These are phyloP conservation scores for Echria macrotheca DNA, from an alignment of 495 filamentous ascomycete genomes.

Conservation along the genomic window DNA sequence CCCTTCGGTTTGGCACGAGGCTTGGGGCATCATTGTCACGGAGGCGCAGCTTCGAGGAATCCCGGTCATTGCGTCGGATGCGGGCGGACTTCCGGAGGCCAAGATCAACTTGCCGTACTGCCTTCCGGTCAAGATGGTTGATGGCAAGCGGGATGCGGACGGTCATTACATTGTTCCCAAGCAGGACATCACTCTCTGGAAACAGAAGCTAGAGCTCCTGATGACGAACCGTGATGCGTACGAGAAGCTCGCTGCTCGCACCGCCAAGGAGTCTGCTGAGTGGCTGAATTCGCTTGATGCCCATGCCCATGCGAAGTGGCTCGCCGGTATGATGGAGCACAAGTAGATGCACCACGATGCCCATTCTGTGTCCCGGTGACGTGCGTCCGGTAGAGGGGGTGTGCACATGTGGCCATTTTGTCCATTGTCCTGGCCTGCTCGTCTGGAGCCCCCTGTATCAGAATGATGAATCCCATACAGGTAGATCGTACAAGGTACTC, in stretches of 20 bases:
- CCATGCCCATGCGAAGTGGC: slow-evolving; percentile 26
- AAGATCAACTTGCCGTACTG: slow-evolving; percentile 25
- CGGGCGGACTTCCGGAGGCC: slow-evolving; percentile 26
- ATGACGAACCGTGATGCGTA: slow-evolving; percentile 20
- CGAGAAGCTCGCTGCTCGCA: slow-evolving; percentile 10
- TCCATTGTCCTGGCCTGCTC: too few species aligned
- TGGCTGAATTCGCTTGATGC: slow-evolving; percentile 20
- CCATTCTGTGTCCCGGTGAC: too few species aligned
- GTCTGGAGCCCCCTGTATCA: too few species aligned
- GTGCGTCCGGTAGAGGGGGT: too few species aligned
- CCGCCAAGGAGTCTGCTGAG: slow-evolving; percentile 11
- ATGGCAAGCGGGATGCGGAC: slow-evolving; percentile 16
- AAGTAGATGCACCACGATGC: too few species aligned
- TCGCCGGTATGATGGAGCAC: slow-evolving; percentile 21
- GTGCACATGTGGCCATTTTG: too few species aligned
- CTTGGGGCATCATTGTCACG: slow-evolving; percentile 30
- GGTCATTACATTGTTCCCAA: slow-evolving; percentile 25
- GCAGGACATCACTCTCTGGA: slow-evolving; percentile 24
- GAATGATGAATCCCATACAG: too few species aligned
- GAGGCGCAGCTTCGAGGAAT: slow-evolving; percentile 32
- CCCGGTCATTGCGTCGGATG: slow-evolving; percentile 28
- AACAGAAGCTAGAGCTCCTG: slow-evolving; percentile 12
- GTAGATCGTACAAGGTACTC: too few species aligned
- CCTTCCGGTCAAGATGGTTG: slow-evolving; percentile 26
- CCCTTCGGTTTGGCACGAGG: slow-evolving; percentile 28